Base-by-base conservation (phyloP, 140 eudicot genomes). In the Cichorium intybus region DNA sequence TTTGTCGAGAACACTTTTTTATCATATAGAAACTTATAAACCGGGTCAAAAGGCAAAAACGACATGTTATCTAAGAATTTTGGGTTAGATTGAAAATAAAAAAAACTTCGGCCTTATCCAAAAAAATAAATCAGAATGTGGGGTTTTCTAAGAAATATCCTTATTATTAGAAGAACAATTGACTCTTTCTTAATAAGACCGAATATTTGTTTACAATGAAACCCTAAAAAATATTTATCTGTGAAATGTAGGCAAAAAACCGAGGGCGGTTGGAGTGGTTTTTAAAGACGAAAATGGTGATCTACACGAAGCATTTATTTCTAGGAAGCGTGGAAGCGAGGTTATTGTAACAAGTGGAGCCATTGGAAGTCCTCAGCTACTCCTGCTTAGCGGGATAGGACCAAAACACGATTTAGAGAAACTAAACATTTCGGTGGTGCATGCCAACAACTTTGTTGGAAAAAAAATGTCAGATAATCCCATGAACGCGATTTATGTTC, bases 371-470 rank as follows among this genome's bases (percentile, higher is more conserved):
- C 99, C 99, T 23, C 97, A 93, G 14, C 60, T 93, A 66, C 80
- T 93, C 22, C 68, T 93, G 53, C 84, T 93, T 4, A 93, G 99
- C 29, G 99, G 99, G 9, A 84, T 93, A 23, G 99, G 99, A 65
- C 97, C 99, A 18, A 86, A 82, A 64, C 57, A 73, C 4, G 99
- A 93, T 20, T 94, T 93, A 2, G 68, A 86, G 43, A 86, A 84
- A 59, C 56, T 93, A 23, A 86, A 84, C 87, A 86, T 93, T 8
- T 15, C 95, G 1, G 84, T 86, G 22, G 84, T 93, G 56, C 85
- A 77, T 27, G 75, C 84, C 48, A 88, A 93, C 74, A 27, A 73
- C 51, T 76, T 81, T 72, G 97, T 93, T 6, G 99, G 99, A 17
- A 77, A 89, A 69, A 83, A 73, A 28, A 93, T 93, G 97, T 43